Evolutionary conservation across 1,139 yeast genomes (phyloP), one percentile per base, ranked within the genome.

Genomic region (Candida sanyaensis): DNA sequence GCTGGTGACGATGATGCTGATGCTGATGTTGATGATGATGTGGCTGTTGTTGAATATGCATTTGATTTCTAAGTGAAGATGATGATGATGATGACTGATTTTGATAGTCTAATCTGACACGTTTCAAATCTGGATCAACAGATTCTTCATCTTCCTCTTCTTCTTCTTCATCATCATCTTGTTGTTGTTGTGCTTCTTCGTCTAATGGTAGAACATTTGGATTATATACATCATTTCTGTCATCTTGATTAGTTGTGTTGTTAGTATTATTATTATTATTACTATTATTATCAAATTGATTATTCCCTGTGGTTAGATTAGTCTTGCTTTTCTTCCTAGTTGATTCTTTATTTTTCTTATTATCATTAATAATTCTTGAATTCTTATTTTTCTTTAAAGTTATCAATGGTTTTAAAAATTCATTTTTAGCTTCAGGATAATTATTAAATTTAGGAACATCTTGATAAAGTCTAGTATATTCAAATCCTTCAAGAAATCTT

Each of bases 361-460:
- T 17, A 17, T 17, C 21, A 17, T 17, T 17, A n/a, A 28, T 29
- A 2, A 13, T 12, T 7, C 29, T 38, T 3, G 30, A 21, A 37
- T 41, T 46, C 23, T 46, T 44, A 17, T 43, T 59, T 65, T 2
- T 58, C 61, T 5, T 65, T 60, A 2, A 63, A 57, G 21, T 17
- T 17, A 17, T 17, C 32, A 69, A 55, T 2, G 73, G 71, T 41
- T 64, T 61, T 41, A 56, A 62, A 48, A 62, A 70, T 23, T 65
- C 73, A 37, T 59, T 58, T 37, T 59, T 61, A n/a, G 64, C 64
- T 39, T 71, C 75, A 6, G 59, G 61, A 47, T 62, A 68, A 23
- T 70, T 71, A 7, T 29, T 23, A 47, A 71, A 71, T 43, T 61
- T 65, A 9, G 76, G 75, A 12, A 72, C 62, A 27, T 63, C 67